A percentile compares a stretch with the other conserved stretches of the same genome.
Conservation (phyloP, 192 early-diverging fungal genomes). For the Gamsiella multidivaricata region DNA sequence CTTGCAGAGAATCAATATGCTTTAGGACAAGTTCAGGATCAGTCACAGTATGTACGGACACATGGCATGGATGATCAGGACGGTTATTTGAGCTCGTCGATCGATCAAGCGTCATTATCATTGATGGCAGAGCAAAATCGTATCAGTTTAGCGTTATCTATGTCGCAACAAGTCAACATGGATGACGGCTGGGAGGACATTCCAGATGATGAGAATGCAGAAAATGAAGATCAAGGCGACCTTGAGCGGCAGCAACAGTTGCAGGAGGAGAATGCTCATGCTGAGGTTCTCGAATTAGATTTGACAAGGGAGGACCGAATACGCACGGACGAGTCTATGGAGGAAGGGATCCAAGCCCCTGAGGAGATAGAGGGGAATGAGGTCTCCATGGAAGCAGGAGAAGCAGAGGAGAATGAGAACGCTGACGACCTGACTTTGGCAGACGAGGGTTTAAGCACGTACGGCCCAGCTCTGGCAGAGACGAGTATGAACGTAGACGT, state of each 20-base stretch:
- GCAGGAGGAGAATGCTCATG: too few relatives aligned
- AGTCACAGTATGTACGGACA: background rate
- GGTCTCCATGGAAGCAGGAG: too few relatives aligned
- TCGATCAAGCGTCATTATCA: too few relatives aligned
- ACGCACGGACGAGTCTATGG: too few relatives aligned
- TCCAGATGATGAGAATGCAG: constrained; percentile 2
- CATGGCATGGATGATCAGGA: background rate
- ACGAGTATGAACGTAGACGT: background rate
- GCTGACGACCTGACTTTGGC: too few relatives aligned
- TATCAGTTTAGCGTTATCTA: background rate
- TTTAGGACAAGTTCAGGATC: constrained; percentile 4
- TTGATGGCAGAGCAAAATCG: too few relatives aligned
- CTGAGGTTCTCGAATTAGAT: too few relatives aligned
- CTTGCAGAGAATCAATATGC: constrained; percentile 1
- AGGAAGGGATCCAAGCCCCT: background rate
- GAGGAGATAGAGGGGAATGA: background rate
- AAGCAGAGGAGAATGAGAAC: background rate
- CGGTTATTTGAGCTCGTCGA: background rate
- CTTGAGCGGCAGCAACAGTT: too few relatives aligned
- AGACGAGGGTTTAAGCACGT: too few relatives aligned
- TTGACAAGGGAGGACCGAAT: background rate
- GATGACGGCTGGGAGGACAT: constrained; percentile 23
- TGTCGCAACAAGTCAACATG: background rate
- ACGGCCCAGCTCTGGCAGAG: background rate
- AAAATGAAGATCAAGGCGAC: too few relatives aligned